phyloP scores from a whole-genome alignment of 2,329 filamentous ascomycete species.

The Tolypocladium cylindrosporum region DNA sequence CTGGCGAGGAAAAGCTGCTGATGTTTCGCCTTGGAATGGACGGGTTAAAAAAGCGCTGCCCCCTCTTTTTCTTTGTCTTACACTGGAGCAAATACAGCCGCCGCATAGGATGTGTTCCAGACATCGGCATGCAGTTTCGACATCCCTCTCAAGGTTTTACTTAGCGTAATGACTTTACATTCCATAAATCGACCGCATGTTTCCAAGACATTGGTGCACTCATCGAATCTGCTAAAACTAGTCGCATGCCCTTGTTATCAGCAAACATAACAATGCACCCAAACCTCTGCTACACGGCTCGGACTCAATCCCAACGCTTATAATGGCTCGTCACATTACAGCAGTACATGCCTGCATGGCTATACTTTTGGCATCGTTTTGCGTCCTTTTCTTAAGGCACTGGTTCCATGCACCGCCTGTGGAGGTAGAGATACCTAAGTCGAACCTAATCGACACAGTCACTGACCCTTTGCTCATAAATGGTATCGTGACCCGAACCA shows the following conservation, averaged over 20 bases:
- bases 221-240: background rate
- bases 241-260: background rate
- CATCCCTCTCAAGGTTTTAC: background rate
- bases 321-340: background rate
- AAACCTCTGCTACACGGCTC: background rate
- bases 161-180: background rate
- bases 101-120: no score
- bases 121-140: no score
- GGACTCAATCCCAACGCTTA: no score
- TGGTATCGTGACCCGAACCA: background rate
- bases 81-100: no score
- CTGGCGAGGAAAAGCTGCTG: no score
- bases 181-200: background rate
- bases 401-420: background rate
- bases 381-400: background rate
- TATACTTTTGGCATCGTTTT: background rate
- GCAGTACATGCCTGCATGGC: background rate
- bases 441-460: background rate
- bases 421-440: no score
- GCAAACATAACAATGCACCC: background rate
- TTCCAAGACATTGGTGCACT: background rate
- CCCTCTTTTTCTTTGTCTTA: no score
- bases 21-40: no score
- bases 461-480: background rate
- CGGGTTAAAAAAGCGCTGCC: no score